A percentile compares a stretch with the other conserved stretches of the same genome.
phyloP scores from a whole-genome alignment of 768 basidiomycete genomes.

The Hypholoma fasciculare region DNA sequence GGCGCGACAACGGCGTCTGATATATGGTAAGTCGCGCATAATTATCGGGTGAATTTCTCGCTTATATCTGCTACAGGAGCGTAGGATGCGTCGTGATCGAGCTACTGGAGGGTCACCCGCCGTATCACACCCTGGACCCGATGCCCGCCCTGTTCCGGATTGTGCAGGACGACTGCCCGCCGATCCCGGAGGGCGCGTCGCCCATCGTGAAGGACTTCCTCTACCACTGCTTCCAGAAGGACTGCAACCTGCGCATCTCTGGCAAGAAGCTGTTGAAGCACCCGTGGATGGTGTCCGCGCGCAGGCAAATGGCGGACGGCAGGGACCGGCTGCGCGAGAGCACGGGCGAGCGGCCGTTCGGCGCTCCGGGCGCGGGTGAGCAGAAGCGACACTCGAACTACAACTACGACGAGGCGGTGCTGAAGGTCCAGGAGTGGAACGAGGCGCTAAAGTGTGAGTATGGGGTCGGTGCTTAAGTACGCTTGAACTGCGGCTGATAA shows the following conservation, averaged over 20 bases:
- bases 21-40: conserved; percentile 57
- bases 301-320: conserved; percentile 64
- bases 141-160: conserved; percentile 99
- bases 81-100: conserved; percentile 99
- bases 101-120: conserved; percentile 86
- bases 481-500: background rate
- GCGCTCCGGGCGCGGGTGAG: conserved; percentile 36
- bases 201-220: conserved; percentile 96
- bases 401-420: conserved; percentile 91
- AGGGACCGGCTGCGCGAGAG: conserved; percentile 29
- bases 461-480: background rate
- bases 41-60: background rate
- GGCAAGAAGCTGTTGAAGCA: conserved; percentile 92
- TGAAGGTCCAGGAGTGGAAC: conserved; percentile 98
- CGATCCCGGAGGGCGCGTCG: conserved; percentile 93
- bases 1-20: conserved; percentile 97
- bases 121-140: conserved; percentile 93
- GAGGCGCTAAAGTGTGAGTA: conserved; percentile 86
- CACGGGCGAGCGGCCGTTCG: conserved; percentile 32
- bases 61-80: conserved; percentile 45
- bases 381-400: conserved; percentile 66
- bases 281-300: conserved; percentile 92
- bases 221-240: conserved; percentile 98
- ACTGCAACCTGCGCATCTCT: conserved; percentile 89
- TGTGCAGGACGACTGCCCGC: conserved; percentile 96